These are phyloP conservation scores for Ogataea populi-albae DNA, from an alignment of 805 yeast species.

Conservation along the genomic window DNA sequence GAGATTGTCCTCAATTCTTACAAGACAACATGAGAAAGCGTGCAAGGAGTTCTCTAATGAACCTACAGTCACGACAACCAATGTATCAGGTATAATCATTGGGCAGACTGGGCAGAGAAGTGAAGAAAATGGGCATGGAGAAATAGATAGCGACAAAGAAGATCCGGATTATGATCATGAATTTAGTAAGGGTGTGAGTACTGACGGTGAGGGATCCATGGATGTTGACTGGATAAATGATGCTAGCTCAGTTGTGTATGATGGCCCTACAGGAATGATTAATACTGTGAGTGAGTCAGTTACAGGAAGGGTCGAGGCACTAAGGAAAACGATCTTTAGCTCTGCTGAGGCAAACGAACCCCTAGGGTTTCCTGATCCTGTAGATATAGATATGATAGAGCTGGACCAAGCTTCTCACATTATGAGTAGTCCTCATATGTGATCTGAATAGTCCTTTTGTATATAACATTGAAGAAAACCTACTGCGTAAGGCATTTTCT, in stretches of 20 bases:
- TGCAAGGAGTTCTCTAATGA: constrained; percentile 36
- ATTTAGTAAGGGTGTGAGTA: constrained; percentile 4
- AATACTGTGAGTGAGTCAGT: constrained; percentile 56
- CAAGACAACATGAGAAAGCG: constrained; percentile 36
- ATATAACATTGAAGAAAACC: no score
- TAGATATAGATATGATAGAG: not conserved
- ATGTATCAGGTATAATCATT: constrained; percentile 13
- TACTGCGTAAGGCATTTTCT: no score
- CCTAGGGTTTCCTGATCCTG: no score
- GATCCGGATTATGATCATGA: constrained; percentile 14
- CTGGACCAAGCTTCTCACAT: constrained; percentile 1
- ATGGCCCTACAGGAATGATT: constrained; percentile 72
- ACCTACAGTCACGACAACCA: constrained; percentile 13
- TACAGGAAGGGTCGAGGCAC: constrained; percentile 24
- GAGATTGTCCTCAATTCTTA: constrained; percentile 23
- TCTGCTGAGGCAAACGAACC: constrained; percentile 4
- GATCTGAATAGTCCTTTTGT: no score
- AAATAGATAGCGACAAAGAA: constrained; percentile 6
- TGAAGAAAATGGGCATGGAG: constrained; percentile 1
- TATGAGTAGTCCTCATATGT: not conserved
- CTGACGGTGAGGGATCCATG: constrained; percentile 3
- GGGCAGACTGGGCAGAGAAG: constrained; percentile 3
- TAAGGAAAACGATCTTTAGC: constrained; percentile 22
- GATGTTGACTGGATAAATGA: constrained; percentile 53
- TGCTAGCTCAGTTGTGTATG: constrained; percentile 38